Conservation (phyloP, 2,329 filamentous ascomycete species). For the Phialophora verrucosa region DNA sequence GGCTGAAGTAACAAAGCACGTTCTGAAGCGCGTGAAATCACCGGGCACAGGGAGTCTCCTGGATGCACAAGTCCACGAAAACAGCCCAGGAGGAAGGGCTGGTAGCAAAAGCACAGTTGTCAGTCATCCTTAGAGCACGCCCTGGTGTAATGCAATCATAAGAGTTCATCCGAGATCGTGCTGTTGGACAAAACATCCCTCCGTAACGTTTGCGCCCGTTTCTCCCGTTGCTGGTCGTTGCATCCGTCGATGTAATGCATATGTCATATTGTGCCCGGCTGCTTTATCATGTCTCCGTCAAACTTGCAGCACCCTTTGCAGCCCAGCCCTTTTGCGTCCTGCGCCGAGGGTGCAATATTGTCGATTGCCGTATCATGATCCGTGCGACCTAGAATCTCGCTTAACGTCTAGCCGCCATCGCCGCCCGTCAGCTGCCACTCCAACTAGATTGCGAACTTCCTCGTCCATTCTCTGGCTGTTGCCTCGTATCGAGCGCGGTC, state of each 20-base stretch:
- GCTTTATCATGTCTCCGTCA: constrained; percentile 5
- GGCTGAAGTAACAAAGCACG: constrained; percentile 12
- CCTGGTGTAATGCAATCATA: constrained; percentile 39
- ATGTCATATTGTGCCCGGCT: constrained; percentile 22
- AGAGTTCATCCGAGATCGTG: constrained; percentile 38
- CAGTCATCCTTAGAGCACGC: constrained; percentile 35
- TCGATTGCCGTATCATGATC: constrained; percentile 10
- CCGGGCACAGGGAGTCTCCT: not conserved
- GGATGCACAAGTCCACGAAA: not conserved
- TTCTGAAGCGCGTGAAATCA: not conserved
- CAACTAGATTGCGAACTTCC: constrained; percentile 92
- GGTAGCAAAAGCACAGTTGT: constrained; percentile 30
- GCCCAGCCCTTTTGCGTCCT: constrained; percentile 1
- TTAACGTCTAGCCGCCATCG: constrained; percentile 14
- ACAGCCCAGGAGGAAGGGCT: not conserved
- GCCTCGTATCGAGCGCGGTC: constrained; percentile 95
- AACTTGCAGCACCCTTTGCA: constrained; percentile 2
- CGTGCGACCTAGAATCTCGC: constrained; percentile 13
- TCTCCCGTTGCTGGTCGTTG: constrained; percentile 32
- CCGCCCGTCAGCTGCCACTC: constrained; percentile 2
- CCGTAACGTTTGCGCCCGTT: constrained; percentile 32
- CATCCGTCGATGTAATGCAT: constrained; percentile 29
- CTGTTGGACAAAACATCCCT: constrained; percentile 28
- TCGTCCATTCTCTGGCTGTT: constrained; percentile 96
- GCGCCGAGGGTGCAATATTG: constrained; percentile 3